Evolutionary conservation across 805 yeast species (phyloP), one percentile per base, ranked within the genome.

Genomic region (Ogataea minuta): DNA sequence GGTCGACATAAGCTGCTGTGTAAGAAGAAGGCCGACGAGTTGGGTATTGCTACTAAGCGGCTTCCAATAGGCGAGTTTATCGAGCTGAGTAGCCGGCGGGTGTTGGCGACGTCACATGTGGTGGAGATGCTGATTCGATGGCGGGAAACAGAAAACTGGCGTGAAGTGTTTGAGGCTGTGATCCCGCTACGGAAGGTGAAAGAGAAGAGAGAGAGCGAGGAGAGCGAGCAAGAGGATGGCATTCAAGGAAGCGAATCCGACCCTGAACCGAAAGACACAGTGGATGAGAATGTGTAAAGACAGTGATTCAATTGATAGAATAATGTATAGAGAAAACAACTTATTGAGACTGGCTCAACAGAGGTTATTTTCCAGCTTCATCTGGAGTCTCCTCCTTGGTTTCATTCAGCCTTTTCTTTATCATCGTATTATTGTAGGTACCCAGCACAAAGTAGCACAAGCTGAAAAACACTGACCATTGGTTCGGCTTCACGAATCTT

Each of bases 81-180:
- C 42, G 76, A 81, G 49, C 64, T 93, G 36, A 80, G 85, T 44
- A 96, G 98, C 1, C 74, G 98, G 51, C 78, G 79, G 46, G 98
- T 91, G 2, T 68, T 93, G 44, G 95, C 98, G 1, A 90, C 97
- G 0, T 84, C 95, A 23, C 98, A 91, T 59, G 98, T 93, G n/a
- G 84, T 86, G 45, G 96, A 91, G 59, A 64, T 93, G 45, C 68
- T 89, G 64, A 71, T 91, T 39, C 77, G 79, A 57, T 89, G 91
- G 84, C 72, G 81, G 43, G 95, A 89, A 52, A 66, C 69, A 31
- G 72, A 71, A 40, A 87, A 86, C 60, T 91, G 99, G 98, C 84
- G 78, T 51, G 63, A 60, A 36, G 95, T 97, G 0, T 89, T 93
- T 58, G 91, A 89, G 57, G 70, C 73, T n/a, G 93, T 86, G 1